These are phyloP conservation scores for Talaromyces sp. DNA, from an alignment of 2,329 filamentous ascomycete species.

Conservation along the genomic window DNA sequence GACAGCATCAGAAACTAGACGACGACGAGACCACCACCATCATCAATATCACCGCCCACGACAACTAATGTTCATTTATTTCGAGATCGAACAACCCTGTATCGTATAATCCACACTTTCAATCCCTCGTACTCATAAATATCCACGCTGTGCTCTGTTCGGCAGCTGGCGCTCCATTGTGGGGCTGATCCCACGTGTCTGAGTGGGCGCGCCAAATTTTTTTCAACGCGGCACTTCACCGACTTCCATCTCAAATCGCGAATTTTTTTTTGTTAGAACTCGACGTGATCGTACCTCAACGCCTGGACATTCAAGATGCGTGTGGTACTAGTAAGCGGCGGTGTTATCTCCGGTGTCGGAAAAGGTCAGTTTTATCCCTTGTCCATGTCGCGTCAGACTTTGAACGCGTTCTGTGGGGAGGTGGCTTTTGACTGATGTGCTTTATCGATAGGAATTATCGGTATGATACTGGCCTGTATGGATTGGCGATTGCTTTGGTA, in stretches of 20 bases:
- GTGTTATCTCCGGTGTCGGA: slow-evolving; percentile 6
- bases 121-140: not conserved
- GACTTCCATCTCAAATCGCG: not conserved
- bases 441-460: slow-evolving; percentile 1
- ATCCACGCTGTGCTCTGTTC: not conserved
- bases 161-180: not conserved
- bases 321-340: slow-evolving; percentile 4
- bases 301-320: slow-evolving; percentile 2
- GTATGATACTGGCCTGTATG: not conserved
- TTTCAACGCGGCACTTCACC: not conserved
- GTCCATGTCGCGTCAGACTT: not conserved
- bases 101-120: not conserved
- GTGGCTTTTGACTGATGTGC: not conserved
- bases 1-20: not conserved
- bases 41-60: not conserved
- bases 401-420: not conserved
- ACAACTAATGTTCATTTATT: not conserved
- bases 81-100: not conserved
- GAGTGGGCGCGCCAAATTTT: not conserved
- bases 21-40: not conserved
- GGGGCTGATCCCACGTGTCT: not conserved
- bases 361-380: slow-evolving; percentile 20
- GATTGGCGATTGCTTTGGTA: not conserved
- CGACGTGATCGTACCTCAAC: not conserved
- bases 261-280: not conserved